Evolutionary conservation across 2,329 filamentous ascomycete species (phyloP).

Genomic region (Monilinia aucupariae): DNA sequence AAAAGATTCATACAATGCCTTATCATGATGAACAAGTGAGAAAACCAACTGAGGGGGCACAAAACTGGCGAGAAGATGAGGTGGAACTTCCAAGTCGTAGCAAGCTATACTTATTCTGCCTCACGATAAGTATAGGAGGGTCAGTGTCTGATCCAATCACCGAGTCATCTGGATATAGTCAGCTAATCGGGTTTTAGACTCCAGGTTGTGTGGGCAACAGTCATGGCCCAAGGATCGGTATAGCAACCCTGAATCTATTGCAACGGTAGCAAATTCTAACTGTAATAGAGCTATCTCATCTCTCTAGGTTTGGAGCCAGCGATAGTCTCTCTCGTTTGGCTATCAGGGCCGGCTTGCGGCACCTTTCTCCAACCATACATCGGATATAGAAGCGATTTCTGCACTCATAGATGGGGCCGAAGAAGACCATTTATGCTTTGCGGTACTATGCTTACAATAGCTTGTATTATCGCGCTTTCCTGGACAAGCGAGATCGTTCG

Average conservation of each 20-base stretch:
- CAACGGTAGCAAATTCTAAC: background rate
- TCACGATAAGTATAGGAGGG: conserved; percentile 1
- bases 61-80: background rate
- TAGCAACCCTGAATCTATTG: background rate
- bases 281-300: background rate
- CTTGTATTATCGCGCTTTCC: conserved; percentile 33
- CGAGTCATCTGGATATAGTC: background rate
- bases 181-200: background rate
- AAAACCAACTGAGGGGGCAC: background rate
- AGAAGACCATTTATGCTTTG: conserved; percentile 48
- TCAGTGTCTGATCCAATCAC: background rate
- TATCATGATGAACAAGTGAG: background rate
- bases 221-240: conserved; percentile 1
- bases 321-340: conserved; percentile 37
- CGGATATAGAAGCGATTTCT: conserved; percentile 47
- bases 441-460: conserved; percentile 44
- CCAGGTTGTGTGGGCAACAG: background rate
- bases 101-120: background rate
- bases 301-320: background rate
- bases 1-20: background rate
- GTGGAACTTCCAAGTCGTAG: background rate
- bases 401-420: conserved; percentile 41
- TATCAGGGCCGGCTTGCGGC: conserved; percentile 50
- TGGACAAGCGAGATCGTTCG: background rate
- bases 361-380: conserved; percentile 49